Evolutionary conservation across 768 basidiomycete species (phyloP).

Genomic region (Scleroderma bovista): DNA sequence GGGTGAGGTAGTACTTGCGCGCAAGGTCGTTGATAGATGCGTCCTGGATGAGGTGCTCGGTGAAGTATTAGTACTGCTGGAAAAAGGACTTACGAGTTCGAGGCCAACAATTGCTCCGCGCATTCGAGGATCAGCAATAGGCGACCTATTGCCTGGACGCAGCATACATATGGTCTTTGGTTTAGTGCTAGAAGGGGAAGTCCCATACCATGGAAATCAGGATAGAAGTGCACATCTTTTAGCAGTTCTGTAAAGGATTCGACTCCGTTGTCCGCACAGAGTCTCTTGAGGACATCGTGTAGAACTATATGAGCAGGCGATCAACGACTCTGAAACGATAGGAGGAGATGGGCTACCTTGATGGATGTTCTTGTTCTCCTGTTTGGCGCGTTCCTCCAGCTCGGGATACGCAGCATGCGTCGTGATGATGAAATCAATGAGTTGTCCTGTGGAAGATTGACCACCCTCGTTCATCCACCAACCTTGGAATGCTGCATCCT

Average conservation of each 20-base stretch:
- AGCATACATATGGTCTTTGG: conserved; percentile 1
- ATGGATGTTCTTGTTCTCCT: conserved; percentile 55
- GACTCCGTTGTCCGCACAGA: conserved; percentile 48
- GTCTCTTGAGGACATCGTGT: conserved; percentile 63
- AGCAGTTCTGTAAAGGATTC: conserved; percentile 77
- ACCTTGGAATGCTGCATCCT: conserved; percentile 86
- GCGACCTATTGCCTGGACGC: conserved; percentile 83
- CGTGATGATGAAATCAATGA: conserved; percentile 92
- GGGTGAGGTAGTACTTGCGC: conserved; percentile 82
- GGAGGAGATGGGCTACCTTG: conserved; percentile 32
- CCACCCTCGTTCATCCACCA: conserved; percentile 99
- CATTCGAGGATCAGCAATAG: conserved; percentile 94
- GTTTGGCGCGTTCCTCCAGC: conserved; percentile 58
- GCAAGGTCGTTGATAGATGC: conserved; percentile 75
- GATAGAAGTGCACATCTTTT: conserved; percentile 90
- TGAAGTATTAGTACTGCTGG: neutral
- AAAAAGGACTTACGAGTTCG: conserved; percentile 49
- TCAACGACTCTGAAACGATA: neutral
- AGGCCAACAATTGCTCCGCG: conserved; percentile 87
- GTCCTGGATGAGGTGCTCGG: conserved; percentile 40
- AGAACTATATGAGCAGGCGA: conserved; percentile 46
- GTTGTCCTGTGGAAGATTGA: conserved; percentile 92
- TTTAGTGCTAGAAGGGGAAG: neutral
- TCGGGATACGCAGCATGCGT: conserved; percentile 83
- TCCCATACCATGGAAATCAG: conserved; percentile 79